Percentiles rank a stretch among this genome's conserved stretches.
These are phyloP conservation scores for Agrostemma githago DNA, from an alignment of 148 eudicot genomes.

Conservation along the genomic window DNA sequence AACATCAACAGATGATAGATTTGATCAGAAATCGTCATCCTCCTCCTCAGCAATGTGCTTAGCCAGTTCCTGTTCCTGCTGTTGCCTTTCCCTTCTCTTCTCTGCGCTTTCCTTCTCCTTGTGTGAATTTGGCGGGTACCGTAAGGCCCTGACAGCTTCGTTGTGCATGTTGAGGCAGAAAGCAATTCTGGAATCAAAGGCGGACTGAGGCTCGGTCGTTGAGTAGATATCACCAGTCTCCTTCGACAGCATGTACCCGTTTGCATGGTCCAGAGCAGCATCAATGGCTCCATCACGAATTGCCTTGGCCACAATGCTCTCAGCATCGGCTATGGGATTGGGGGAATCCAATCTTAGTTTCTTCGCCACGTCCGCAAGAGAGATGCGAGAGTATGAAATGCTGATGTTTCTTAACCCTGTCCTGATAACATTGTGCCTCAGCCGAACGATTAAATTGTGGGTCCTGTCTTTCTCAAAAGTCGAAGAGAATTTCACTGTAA, in stretches of 20 bases:
- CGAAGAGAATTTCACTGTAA: constrained; percentile 69
- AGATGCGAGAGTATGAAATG: constrained; percentile 86
- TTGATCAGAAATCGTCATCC: constrained; percentile 72
- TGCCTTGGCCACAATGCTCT: constrained; percentile 89
- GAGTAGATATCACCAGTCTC: constrained; percentile 95
- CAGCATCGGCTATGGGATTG: constrained; percentile 91
- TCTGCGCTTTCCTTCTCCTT: constrained; percentile 93
- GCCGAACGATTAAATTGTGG: constrained; percentile 77
- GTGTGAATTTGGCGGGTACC: constrained; percentile 84
- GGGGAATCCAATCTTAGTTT: constrained; percentile 77
- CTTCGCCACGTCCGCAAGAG: constrained; percentile 75
- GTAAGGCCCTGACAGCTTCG: constrained; percentile 82
- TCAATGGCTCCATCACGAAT: constrained; percentile 96
- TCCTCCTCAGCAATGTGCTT: constrained; percentile 96
- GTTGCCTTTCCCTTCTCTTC: constrained; percentile 95
- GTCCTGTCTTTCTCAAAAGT: constrained; percentile 70
- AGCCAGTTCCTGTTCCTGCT: constrained; percentile 96
- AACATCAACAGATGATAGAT: neutral
- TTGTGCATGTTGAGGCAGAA: constrained; percentile 96
- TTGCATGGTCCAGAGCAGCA: constrained; percentile 80
- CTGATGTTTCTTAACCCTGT: constrained; percentile 91
- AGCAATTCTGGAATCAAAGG: constrained; percentile 89
- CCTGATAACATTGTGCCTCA: constrained; percentile 87
- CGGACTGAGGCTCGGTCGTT: constrained; percentile 85
- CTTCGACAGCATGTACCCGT: constrained; percentile 89